phyloP scores from a whole-genome alignment of 1,284 basidiomycete genomes.

The Leccinum solheimii region DNA sequence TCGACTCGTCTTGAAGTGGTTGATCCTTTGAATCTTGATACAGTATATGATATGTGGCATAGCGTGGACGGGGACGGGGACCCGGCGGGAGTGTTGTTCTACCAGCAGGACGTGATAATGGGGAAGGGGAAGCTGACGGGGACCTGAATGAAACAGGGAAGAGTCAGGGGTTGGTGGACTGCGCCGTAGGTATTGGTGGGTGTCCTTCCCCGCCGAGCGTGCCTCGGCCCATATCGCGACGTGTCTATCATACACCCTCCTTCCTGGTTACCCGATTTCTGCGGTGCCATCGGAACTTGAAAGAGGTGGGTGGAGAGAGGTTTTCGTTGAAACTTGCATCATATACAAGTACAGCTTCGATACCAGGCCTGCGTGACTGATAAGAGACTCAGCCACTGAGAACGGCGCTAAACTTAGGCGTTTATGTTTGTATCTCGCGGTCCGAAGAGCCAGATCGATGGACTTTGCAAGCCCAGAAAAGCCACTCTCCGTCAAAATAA shows the following conservation, averaged over 20 bases:
- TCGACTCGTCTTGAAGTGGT: neutral
- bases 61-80: neutral
- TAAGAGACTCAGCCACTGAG: neutral
- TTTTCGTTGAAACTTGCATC: neutral
- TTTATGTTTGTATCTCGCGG: neutral
- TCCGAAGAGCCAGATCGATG: neutral
- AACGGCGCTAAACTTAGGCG: too few relatives aligned
- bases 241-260: neutral
- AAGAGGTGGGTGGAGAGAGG: neutral
- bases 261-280: constrained; percentile 5
- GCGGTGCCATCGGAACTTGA: constrained; percentile 12
- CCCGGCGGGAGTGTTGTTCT: neutral
- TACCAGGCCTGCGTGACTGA: neutral
- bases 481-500: neutral
- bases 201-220: neutral
- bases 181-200: constrained; percentile 8
- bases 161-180: too few relatives aligned
- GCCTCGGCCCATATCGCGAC: neutral
- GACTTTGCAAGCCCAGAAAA: neutral
- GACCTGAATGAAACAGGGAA: neutral
- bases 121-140: neutral
- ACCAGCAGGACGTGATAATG: neutral
- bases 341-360: neutral
- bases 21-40: neutral
- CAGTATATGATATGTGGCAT: constrained; percentile 13